Evolutionary conservation across 1,284 basidiomycete species (phyloP).

Genomic region (Bondarzewia mesenterica): DNA sequence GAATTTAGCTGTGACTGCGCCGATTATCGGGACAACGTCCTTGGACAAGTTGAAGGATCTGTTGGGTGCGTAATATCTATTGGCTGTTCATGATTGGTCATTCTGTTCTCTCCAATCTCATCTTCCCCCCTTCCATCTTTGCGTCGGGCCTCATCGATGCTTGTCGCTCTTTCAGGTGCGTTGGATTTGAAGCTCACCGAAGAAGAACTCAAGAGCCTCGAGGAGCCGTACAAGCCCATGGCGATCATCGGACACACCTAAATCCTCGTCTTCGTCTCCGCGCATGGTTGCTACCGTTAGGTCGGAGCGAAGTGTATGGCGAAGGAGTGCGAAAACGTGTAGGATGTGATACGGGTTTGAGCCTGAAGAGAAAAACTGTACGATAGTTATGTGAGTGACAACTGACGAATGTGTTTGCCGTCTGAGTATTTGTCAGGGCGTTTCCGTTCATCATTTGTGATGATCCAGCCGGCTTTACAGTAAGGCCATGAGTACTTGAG

Average conservation of each 20-base stretch:
- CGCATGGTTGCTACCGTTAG: too few relatives aligned
- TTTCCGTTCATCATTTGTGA: too few relatives aligned
- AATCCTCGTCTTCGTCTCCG: neutral
- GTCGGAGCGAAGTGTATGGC: too few relatives aligned
- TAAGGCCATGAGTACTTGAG: too few relatives aligned
- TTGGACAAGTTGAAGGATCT: slow-evolving; percentile 24
- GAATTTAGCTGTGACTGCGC: slow-evolving; percentile 19
- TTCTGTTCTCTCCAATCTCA: neutral
- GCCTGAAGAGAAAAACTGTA: too few relatives aligned
- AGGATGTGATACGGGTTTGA: too few relatives aligned
- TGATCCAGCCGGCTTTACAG: too few relatives aligned
- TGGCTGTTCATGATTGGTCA: neutral
- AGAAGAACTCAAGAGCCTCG: slow-evolving; percentile 36
- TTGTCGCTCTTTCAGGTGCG: slow-evolving; percentile 15
- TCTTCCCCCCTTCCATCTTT: neutral
- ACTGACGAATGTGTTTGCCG: too few relatives aligned
- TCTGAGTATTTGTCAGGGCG: too few relatives aligned
- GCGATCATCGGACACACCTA: slow-evolving; percentile 13
- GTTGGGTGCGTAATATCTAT: slow-evolving; percentile 14
- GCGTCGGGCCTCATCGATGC: neutral
- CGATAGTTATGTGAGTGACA: too few relatives aligned
- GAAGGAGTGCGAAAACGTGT: too few relatives aligned
- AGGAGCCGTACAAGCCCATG: slow-evolving; percentile 27
- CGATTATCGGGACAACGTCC: slow-evolving; percentile 30
- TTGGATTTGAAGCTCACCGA: slow-evolving; percentile 29